Evolutionary conservation across 2,329 filamentous ascomycete genomes (phyloP).

Genomic region (Aureobasidium subglaciale): DNA sequence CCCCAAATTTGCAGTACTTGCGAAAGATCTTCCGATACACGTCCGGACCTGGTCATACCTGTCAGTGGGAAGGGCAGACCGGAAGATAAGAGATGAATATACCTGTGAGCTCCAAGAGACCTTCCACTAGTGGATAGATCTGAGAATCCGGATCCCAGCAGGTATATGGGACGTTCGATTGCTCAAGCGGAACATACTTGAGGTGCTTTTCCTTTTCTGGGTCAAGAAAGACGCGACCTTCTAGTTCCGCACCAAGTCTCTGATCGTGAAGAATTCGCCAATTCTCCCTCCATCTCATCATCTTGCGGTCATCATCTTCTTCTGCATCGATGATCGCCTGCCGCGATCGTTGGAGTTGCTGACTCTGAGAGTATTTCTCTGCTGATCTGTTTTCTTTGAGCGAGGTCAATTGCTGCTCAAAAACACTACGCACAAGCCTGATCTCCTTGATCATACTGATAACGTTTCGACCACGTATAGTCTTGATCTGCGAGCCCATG

Average conservation of each 20-base stretch:
- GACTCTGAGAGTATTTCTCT: not conserved
- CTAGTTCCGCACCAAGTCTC: constrained; percentile 3
- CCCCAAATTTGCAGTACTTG: constrained; percentile 20
- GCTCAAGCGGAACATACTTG: not conserved
- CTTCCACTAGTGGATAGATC: not conserved
- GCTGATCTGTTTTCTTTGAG: not conserved
- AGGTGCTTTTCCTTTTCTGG: not conserved
- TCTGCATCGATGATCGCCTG: not conserved
- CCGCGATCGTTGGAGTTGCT: not conserved
- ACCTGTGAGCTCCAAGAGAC: constrained; percentile 22
- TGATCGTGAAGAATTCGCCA: constrained; percentile 7
- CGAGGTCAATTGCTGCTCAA: not conserved
- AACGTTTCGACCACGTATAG: not conserved
- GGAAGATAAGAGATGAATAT: not conserved
- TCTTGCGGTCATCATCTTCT: not conserved
- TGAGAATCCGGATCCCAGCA: not conserved
- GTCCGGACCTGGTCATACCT: constrained; percentile 3
- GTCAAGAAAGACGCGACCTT: not conserved
- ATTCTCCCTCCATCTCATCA: not conserved
- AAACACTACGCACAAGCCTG: not conserved
- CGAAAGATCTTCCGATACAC: constrained; percentile 24
- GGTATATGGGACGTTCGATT: not conserved
- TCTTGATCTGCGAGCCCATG: not conserved
- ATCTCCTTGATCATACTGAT: not conserved
- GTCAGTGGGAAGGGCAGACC: not conserved